Conservation (phyloP, 192 early-diverging fungal genomes). For the Dispira simplex region DNA sequence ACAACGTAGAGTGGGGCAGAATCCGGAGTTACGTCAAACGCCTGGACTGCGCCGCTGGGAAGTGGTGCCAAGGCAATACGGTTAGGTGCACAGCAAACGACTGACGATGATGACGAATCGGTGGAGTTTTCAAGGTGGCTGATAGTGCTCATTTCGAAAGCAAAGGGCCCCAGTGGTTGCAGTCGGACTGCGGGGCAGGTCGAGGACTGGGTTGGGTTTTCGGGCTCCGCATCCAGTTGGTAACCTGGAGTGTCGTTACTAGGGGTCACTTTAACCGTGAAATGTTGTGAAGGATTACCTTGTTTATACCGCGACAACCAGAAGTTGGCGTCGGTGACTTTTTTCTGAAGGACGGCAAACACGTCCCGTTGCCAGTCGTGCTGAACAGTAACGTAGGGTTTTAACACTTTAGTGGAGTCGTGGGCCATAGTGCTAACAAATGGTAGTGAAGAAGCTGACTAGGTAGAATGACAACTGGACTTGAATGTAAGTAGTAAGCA, state of each 20-base stretch:
- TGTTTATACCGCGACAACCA: slow-evolving; percentile 25
- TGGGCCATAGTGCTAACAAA: no score
- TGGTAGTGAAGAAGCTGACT: no score
- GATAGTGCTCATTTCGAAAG: not conserved
- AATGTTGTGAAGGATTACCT: no score
- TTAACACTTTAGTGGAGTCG: no score
- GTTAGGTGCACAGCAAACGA: slow-evolving; percentile 14
- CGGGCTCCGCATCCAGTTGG: no score
- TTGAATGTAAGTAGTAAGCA: no score
- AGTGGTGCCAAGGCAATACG: slow-evolving; percentile 12
- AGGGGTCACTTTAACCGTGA: no score
- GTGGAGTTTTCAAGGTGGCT: slow-evolving; percentile 12
- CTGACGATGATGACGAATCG: slow-evolving; percentile 16
- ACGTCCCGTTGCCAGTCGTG: slow-evolving; percentile 28
- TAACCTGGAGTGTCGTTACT: no score
- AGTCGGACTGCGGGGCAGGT: no score
- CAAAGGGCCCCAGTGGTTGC: no score
- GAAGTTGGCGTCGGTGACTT: slow-evolving; percentile 15
- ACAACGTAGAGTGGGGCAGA: slow-evolving; percentile 17
- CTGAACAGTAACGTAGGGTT: slow-evolving; percentile 24
- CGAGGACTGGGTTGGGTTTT: no score
- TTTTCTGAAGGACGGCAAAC: slow-evolving; percentile 13
- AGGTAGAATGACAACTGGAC: no score
- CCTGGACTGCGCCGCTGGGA: slow-evolving; percentile 17
- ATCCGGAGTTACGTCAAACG: slow-evolving; percentile 21